These are phyloP conservation scores for Allium sativum DNA, from an alignment of 106 monocot species.

Conservation along the genomic window DNA sequence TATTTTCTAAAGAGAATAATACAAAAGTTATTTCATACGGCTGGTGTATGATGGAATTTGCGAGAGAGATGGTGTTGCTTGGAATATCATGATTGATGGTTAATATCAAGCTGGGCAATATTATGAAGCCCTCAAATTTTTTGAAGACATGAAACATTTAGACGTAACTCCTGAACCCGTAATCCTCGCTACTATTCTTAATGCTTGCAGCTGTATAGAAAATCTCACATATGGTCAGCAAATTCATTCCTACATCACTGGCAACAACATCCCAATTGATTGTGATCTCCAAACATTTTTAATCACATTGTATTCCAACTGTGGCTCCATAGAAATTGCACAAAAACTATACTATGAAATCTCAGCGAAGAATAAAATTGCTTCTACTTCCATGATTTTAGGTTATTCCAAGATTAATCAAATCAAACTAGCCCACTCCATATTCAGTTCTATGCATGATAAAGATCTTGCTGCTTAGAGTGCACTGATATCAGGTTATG, in stretches of 20 bases:
- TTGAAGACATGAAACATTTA: constrained; percentile 43
- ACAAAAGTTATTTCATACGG: no score
- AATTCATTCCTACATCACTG: constrained; percentile 34
- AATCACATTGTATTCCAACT: constrained; percentile 48
- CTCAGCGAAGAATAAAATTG: no score
- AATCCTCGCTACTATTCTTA: constrained; percentile 41
- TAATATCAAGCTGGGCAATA: constrained; percentile 51
- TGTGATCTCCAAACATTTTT: neutral
- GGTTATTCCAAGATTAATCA: no score
- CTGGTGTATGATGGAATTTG: constrained; percentile 65
- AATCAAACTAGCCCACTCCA: no score
- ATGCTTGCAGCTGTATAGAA: constrained; percentile 33
- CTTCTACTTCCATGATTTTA: no score
- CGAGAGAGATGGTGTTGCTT: constrained; percentile 53
- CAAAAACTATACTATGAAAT: constrained; percentile 34
- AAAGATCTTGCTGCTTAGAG: constrained; percentile 28
- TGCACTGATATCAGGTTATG: constrained; percentile 53
- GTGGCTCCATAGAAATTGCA: constrained; percentile 39
- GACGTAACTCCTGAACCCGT: constrained; percentile 20
- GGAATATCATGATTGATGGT: constrained; percentile 73
- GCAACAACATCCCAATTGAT: constrained; percentile 3
- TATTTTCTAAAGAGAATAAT: no score
- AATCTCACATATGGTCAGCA: constrained; percentile 23
- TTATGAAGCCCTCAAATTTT: constrained; percentile 47
- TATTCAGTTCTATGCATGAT: no score